Conservation (phyloP, 768 basidiomycete species). For the Gloeopeniophorella convolvens region DNA sequence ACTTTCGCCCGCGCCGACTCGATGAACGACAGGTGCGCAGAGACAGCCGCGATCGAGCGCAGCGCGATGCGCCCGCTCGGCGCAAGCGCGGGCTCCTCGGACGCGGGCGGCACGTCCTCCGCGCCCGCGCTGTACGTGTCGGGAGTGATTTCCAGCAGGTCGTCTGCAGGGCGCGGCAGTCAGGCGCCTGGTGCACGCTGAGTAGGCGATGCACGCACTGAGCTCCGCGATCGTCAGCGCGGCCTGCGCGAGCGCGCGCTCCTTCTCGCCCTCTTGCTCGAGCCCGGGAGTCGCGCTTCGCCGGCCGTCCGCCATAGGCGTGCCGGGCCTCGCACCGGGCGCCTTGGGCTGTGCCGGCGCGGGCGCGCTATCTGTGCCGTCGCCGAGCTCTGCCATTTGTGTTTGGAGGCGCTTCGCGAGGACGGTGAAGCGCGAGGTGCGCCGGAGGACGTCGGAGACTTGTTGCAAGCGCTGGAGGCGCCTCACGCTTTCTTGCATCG, state of each 20-base stretch:
- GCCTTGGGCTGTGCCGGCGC: slow-evolving; percentile 2
- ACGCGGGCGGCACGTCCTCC: not conserved
- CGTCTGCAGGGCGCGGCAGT: too few relatives aligned
- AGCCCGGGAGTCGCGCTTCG: slow-evolving; percentile 18
- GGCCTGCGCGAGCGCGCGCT: slow-evolving; percentile 85
- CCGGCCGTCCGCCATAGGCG: slow-evolving; percentile 10
- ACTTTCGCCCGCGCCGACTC: slow-evolving; percentile 65
- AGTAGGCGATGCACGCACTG: slow-evolving; percentile 39
- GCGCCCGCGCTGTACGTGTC: not conserved
- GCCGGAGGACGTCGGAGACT: slow-evolving; percentile 77
- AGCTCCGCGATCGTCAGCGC: slow-evolving; percentile 93
- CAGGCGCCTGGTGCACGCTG: slow-evolving; percentile 2
- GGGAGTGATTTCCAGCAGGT: slow-evolving; percentile 15
- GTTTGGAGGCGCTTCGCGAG: slow-evolving; percentile 75
- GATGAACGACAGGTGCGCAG: slow-evolving; percentile 63
- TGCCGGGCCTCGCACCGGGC: slow-evolving; percentile 15
- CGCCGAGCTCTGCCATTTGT: slow-evolving; percentile 72
- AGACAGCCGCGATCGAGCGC: slow-evolving; percentile 66
- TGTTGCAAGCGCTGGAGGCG: slow-evolving; percentile 75
- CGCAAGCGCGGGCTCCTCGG: not conserved
- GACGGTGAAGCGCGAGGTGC: slow-evolving; percentile 78
- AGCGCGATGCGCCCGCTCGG: slow-evolving; percentile 37
- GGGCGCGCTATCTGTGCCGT: slow-evolving; percentile 11
- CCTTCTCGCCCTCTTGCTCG: slow-evolving; percentile 69
- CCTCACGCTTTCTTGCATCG: slow-evolving; percentile 61